Evolutionary conservation across 306 rosid genomes (phyloP).

Genomic region (Lathyrus oleraceus): DNA sequence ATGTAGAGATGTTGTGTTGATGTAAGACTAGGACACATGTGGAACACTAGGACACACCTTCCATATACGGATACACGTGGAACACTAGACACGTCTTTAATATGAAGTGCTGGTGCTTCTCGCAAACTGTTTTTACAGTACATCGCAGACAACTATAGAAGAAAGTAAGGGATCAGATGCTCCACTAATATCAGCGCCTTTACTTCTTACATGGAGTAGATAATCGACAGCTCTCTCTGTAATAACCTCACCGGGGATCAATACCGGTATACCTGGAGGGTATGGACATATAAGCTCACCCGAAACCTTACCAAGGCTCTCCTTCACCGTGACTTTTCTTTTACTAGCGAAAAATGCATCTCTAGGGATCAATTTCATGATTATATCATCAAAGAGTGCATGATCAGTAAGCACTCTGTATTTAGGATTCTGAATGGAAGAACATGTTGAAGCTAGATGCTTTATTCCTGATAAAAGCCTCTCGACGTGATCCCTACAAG

Average conservation of each 20-base stretch:
- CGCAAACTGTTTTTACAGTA: slow-evolving; percentile 16
- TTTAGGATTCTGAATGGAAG: slow-evolving; percentile 33
- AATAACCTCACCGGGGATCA: slow-evolving; percentile 77
- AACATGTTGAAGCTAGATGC: slow-evolving; percentile 45
- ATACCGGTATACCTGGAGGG: slow-evolving; percentile 85
- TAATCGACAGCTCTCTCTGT: slow-evolving; percentile 60
- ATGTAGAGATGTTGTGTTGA: neutral
- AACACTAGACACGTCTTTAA: neutral
- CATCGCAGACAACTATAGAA: slow-evolving; percentile 63
- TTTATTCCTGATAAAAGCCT: slow-evolving; percentile 64
- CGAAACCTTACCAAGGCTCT: slow-evolving; percentile 66
- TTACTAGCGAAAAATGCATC: slow-evolving; percentile 78
- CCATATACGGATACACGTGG: neutral
- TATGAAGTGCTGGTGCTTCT: neutral
- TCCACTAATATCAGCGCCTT: slow-evolving; percentile 66
- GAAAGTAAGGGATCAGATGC: slow-evolving; percentile 76
- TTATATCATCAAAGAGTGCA: slow-evolving; percentile 54
- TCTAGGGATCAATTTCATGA: slow-evolving; percentile 66
- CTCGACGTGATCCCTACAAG: slow-evolving; percentile 60
- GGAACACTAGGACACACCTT: neutral
- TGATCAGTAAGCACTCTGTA: slow-evolving; percentile 16
- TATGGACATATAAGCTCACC: slow-evolving; percentile 86
- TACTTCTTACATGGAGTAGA: slow-evolving; percentile 56
- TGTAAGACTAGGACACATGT: neutral
- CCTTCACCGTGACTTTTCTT: slow-evolving; percentile 52